Conservation (phyloP, 2,329 filamentous ascomycete species). For the Myriosclerotinia duriaeana region DNA sequence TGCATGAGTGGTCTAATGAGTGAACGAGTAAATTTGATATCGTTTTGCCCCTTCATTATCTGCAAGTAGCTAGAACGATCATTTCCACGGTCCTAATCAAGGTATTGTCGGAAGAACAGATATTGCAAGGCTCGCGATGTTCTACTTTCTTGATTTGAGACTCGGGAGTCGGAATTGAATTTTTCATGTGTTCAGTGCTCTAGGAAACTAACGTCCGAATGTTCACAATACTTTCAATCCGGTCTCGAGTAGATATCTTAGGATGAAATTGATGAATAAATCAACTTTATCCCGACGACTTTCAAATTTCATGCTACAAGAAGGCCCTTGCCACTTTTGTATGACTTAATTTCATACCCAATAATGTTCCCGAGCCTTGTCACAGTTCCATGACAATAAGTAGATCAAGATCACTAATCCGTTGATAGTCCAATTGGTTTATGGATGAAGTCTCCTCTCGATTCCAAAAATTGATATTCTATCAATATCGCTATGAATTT, state of each 20-base stretch:
- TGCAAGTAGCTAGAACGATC: neutral
- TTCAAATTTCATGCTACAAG: neutral
- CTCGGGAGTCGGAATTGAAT: neutral
- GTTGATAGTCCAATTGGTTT: neutral
- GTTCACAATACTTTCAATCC: neutral
- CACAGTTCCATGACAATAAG: neutral
- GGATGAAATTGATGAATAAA: neutral
- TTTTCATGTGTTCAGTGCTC: neutral
- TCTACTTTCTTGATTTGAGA: neutral
- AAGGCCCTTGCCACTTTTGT: neutral
- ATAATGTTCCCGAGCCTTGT: neutral
- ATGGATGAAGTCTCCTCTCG: neutral
- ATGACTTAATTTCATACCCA: neutral
- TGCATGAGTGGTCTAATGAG: conserved; percentile 10
- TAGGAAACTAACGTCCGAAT: neutral
- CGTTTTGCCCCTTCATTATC: conserved; percentile 5
- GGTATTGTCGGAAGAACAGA: neutral
- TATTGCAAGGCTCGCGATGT: neutral
- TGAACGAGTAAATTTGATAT: neutral
- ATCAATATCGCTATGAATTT: neutral
- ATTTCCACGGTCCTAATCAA: neutral
- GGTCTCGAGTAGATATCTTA: too few relatives aligned
- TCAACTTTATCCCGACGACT: neutral
- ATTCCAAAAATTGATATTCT: neutral
- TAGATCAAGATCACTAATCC: neutral